Base-by-base conservation (phyloP, 148 eudicot genomes). In the Rhododendron williamsianum region DNA sequence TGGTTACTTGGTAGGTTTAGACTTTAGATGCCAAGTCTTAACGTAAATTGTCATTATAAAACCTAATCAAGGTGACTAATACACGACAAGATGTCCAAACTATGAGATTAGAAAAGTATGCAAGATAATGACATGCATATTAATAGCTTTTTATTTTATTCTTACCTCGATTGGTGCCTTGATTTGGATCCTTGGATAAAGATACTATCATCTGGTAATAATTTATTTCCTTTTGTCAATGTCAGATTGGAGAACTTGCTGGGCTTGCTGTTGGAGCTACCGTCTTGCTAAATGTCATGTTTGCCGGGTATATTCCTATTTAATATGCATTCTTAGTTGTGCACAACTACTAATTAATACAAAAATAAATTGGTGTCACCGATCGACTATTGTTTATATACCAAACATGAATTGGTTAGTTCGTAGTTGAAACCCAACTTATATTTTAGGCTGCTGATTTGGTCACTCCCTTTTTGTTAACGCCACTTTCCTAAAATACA, bases 211-310 rank as follows among this genome's bases (percentile, higher is more conserved):
- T 58, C 41, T 2, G 2, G 9, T 19, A 5, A 21, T 71, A 19
- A 33, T 83, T 49, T n/a, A 0, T 49, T 78, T 79, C 13, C 35
- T 16, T 84, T 71, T 79, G 38, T 11, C 79, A 69, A 69, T 85
- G 85, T 67, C 89, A 92, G 94, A 88, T 91, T 15, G 94, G 94
- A 86, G 94, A 92, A 80, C 90, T 92, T 71, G 94, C 94, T 48
- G 94, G 94, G 11, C 87, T 92, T 73, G 94, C 94, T 18, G 87
- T 92, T 85, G 94, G 94, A 81, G 85, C 92, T 41, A 91, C 92
- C 19, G 82, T 92, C 74, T 84, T 92, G 43, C 90, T 92, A 6
- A 92, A 91, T 48, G 93, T 90, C 36, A 88, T 91, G 91, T 88
- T 91, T 87, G 90, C 93, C 3, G 93, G 90, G 93, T 91, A 85